Conservation (phyloP, 352 stramenopile species). For the Thalassiosira exigua region DNA sequence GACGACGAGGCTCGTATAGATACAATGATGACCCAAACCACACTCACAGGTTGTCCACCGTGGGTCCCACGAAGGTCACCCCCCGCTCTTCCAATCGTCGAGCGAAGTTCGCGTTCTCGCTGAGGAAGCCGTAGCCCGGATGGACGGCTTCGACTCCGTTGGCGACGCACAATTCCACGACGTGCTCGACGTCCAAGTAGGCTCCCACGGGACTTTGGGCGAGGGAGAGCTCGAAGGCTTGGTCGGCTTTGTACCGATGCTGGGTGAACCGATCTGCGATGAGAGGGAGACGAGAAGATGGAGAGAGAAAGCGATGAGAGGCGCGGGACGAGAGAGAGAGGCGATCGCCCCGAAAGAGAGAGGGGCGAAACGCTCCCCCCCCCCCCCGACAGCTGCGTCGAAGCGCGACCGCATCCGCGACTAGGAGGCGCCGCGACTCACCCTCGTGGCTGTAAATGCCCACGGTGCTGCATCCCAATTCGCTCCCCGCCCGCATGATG, state of each 20-base stretch:
- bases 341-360: no score
- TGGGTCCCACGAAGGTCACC: slow-evolving; percentile 96
- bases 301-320: background rate
- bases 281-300: background rate
- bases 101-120: slow-evolving; percentile 95
- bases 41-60: slow-evolving; percentile 88
- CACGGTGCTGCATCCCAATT: no score
- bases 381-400: no score
- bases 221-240: slow-evolving; percentile 92
- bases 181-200: slow-evolving; percentile 94
- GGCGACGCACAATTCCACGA: slow-evolving; percentile 75
- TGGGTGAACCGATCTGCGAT: slow-evolving; percentile 87
- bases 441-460: no score
- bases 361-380: no score
- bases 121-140: slow-evolving; percentile 95
- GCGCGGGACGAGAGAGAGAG: slow-evolving; percentile 1
- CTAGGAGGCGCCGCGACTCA: no score
- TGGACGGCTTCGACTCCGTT: slow-evolving; percentile 83
- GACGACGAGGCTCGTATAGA: no score
- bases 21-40: slow-evolving; percentile 5
- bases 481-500: no score
- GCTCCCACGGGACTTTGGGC: slow-evolving; percentile 92
- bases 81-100: slow-evolving; percentile 91
- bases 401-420: no score
- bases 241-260: slow-evolving; percentile 97